phyloP scores from a whole-genome alignment of 2,329 filamentous ascomycete species.

The Hymenoscyphus occultus region DNA sequence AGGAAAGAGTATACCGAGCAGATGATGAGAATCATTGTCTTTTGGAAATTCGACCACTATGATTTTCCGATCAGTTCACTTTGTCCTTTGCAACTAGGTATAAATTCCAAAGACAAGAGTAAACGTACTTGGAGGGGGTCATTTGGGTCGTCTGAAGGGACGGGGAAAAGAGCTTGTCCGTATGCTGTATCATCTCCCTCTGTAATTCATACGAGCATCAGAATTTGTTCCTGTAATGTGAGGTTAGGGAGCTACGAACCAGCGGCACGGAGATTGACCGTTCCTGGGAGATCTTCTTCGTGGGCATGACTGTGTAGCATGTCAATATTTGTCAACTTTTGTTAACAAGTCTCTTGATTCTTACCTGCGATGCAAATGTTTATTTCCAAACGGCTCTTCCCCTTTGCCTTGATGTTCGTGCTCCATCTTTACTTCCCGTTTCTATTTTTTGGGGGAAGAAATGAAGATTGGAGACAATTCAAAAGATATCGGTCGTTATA shows the following conservation, averaged over 20 bases:
- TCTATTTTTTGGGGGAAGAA: not conserved
- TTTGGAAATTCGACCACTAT: slow-evolving; percentile 54
- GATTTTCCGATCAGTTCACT: not conserved
- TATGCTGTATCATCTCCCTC: slow-evolving; percentile 59
- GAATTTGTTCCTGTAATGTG: not conserved
- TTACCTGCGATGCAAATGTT: not conserved
- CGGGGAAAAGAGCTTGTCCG: slow-evolving; percentile 59
- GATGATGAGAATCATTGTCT: slow-evolving; percentile 53
- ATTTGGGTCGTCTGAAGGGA: slow-evolving; percentile 59
- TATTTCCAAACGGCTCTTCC: not conserved
- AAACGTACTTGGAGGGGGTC: slow-evolving; percentile 50
- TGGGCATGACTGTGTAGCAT: slow-evolving; percentile 47
- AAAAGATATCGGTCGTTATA: not conserved
- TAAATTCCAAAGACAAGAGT: not conserved
- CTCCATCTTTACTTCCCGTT: not conserved
- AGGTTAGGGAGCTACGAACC: slow-evolving; percentile 25
- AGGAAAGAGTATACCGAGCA: slow-evolving; percentile 56
- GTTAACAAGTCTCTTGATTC: not conserved
- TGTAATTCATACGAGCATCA: slow-evolving; percentile 17
- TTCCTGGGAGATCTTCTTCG: slow-evolving; percentile 54
- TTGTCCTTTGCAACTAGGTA: not conserved
- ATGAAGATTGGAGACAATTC: not conserved
- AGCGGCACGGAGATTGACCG: slow-evolving; percentile 49
- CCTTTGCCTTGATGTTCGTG: not conserved
- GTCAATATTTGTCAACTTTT: not conserved